Conservation (phyloP, 2,329 filamentous ascomycete genomes). For the Xylaria polymorpha region DNA sequence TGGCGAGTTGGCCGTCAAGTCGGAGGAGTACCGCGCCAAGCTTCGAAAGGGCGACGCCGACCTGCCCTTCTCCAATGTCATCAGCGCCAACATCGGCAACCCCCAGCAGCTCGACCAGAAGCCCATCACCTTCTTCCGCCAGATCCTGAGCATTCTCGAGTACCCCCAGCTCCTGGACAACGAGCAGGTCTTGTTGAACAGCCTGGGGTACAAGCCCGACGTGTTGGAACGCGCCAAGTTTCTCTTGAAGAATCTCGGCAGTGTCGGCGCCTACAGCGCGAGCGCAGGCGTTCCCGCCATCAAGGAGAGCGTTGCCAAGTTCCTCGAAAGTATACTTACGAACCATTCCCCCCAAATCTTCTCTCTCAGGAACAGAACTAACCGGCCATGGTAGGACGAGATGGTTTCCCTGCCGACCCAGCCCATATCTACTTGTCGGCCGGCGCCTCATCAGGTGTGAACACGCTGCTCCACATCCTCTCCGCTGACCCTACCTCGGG, state of each 20-base stretch:
- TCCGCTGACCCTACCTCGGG: conserved; percentile 81
- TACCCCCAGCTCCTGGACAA: conserved; percentile 87
- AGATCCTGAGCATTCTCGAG: conserved; percentile 92
- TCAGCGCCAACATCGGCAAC: conserved; percentile 98
- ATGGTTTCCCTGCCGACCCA: conserved; percentile 86
- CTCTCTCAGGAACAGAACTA: conserved; percentile 28
- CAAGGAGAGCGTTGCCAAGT: conserved; percentile 88
- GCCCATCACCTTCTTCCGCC: conserved; percentile 98
- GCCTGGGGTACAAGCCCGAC: conserved; percentile 88
- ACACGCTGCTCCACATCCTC: conserved; percentile 90
- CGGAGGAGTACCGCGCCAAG: conserved; percentile 86
- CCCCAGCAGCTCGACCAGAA: conserved; percentile 99
- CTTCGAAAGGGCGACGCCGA: conserved; percentile 68
- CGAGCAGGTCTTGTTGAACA: conserved; percentile 78
- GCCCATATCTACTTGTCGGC: conserved; percentile 89
- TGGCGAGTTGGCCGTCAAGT: conserved; percentile 92
- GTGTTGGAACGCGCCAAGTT: conserved; percentile 85
- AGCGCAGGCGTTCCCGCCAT: conserved; percentile 90
- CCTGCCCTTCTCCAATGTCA: conserved; percentile 89
- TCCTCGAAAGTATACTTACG: conserved; percentile 79
- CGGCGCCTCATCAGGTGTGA: conserved; percentile 93
- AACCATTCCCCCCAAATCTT: too few relatives aligned
- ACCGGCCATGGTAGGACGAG: conserved; percentile 68
- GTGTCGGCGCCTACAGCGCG: conserved; percentile 95
- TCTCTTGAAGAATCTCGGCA: conserved; percentile 85